Percentiles rank a stretch among this genome's conserved stretches.
Evolutionary conservation across 805 yeast genomes (phyloP).

Genomic region (Saccharomycopsis olivae): DNA sequence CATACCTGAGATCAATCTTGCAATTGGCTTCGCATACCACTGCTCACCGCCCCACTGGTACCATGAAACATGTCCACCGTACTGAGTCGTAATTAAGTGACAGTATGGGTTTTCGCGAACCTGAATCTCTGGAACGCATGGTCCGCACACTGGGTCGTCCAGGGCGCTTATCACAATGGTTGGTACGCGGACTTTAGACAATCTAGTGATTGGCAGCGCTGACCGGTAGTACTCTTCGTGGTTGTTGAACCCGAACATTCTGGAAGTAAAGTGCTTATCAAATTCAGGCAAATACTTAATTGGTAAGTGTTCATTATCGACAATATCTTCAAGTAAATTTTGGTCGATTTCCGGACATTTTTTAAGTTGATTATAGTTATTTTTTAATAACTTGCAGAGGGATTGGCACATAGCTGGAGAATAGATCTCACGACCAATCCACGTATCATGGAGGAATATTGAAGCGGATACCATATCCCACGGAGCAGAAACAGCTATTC

Average conservation of each 20-base stretch:
- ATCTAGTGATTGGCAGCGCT: slow-evolving; percentile 46
- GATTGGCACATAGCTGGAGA: slow-evolving; percentile 41
- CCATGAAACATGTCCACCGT: slow-evolving; percentile 85
- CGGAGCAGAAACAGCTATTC: slow-evolving; percentile 53
- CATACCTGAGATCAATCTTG: slow-evolving; percentile 31
- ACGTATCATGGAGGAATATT: slow-evolving; percentile 27
- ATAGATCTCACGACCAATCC: slow-evolving; percentile 36
- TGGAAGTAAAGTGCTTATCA: slow-evolving; percentile 56
- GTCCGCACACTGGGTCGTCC: slow-evolving; percentile 69
- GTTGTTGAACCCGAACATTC: slow-evolving; percentile 52
- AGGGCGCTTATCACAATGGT: slow-evolving; percentile 48
- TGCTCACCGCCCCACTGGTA: slow-evolving; percentile 47
- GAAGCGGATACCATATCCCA: slow-evolving; percentile 60
- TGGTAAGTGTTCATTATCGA: slow-evolving; percentile 20
- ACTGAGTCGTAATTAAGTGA: slow-evolving; percentile 44
- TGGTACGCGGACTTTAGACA: slow-evolving; percentile 50
- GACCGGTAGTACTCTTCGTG: slow-evolving; percentile 55
- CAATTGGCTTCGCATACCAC: slow-evolving; percentile 52
- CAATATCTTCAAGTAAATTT: slow-evolving; percentile 20
- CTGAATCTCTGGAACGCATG: slow-evolving; percentile 41
- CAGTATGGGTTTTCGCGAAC: slow-evolving; percentile 48
- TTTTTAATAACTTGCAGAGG: slow-evolving; percentile 31
- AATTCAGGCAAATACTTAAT: slow-evolving; percentile 38
- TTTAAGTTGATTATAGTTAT: slow-evolving; percentile 31
- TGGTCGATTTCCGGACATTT: slow-evolving; percentile 22